Conservation (phyloP, 176 grass and related monocot species). For the Zoysia japonica region DNA sequence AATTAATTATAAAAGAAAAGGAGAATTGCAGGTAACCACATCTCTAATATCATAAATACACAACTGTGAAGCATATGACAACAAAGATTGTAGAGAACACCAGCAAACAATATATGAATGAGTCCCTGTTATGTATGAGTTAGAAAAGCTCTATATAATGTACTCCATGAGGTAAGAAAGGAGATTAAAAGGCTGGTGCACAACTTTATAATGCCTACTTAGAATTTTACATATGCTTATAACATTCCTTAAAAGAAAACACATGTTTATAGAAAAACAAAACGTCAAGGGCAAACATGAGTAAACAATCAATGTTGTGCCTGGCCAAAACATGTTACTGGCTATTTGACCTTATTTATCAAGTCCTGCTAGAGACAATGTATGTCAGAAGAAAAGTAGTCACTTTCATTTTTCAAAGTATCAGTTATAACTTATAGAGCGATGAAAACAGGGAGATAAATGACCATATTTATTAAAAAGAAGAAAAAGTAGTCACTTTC, state of each 20-base stretch:
- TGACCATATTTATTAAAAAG: too few species aligned
- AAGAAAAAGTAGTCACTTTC: too few species aligned
- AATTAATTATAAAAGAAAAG: too few species aligned
- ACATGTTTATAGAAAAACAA: background rate
- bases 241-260: background rate
- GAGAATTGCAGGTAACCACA: too few species aligned
- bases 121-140: too few species aligned
- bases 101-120: background rate
- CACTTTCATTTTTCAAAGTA: too few species aligned
- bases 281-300: constrained; percentile 21
- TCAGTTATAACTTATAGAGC: too few species aligned
- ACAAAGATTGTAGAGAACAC: background rate
- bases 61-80: background rate
- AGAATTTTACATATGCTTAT: background rate
- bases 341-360: too few species aligned
- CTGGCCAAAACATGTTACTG: too few species aligned
- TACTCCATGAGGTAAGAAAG: background rate
- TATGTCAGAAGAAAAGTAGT: background rate
- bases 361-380: background rate
- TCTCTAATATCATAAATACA: too few species aligned
- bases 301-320: background rate
- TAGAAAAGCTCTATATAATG: too few species aligned
- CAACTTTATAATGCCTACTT: background rate
- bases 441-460: too few species aligned
- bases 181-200: background rate